Percentiles rank a stretch among this genome's conserved stretches.
These are phyloP conservation scores for Musa acuminata DNA, from an alignment of 176 grass and related monocot species.

Conservation along the genomic window DNA sequence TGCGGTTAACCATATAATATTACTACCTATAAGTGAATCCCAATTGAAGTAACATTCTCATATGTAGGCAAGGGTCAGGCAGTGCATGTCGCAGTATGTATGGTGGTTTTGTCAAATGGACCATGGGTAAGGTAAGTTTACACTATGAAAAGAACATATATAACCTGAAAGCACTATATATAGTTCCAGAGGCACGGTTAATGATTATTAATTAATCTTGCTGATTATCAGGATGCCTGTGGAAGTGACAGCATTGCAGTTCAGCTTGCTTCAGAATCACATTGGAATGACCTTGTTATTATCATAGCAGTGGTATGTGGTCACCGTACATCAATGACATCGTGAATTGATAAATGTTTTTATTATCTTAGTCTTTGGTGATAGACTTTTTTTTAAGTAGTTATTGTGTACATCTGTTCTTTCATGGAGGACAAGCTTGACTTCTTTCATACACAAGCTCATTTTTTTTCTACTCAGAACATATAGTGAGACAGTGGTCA, in stretches of 20 bases:
- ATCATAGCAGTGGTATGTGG: slow-evolving; percentile 88
- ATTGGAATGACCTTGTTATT: slow-evolving; percentile 93
- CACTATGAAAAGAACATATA: neutral
- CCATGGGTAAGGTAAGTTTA: slow-evolving; percentile 76
- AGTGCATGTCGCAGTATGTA: slow-evolving; percentile 93
- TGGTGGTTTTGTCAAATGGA: slow-evolving; percentile 97
- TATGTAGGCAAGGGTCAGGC: slow-evolving; percentile 81
- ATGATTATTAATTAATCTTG: slow-evolving; percentile 6
- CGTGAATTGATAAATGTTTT: neutral
- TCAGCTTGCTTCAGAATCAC: slow-evolving; percentile 62
- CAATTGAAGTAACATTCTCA: slow-evolving; percentile 1
- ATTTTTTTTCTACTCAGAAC: neutral
- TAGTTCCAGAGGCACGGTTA: neutral
- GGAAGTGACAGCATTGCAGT: slow-evolving; percentile 73
- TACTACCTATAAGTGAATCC: slow-evolving; percentile 7
- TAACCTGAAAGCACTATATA: neutral
- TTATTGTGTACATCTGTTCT: neutral
- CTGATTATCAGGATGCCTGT: slow-evolving; percentile 43
- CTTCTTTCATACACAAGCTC: neutral
- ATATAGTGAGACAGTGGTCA: too few species aligned
- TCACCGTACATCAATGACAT: neutral
- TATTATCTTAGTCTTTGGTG: neutral
- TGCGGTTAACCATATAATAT: neutral
- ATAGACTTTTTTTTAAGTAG: neutral
- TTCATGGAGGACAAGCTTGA: neutral